These are phyloP conservation scores for Gastrodia elata DNA, from an alignment of 106 monocot genomes.

Conservation along the genomic window DNA sequence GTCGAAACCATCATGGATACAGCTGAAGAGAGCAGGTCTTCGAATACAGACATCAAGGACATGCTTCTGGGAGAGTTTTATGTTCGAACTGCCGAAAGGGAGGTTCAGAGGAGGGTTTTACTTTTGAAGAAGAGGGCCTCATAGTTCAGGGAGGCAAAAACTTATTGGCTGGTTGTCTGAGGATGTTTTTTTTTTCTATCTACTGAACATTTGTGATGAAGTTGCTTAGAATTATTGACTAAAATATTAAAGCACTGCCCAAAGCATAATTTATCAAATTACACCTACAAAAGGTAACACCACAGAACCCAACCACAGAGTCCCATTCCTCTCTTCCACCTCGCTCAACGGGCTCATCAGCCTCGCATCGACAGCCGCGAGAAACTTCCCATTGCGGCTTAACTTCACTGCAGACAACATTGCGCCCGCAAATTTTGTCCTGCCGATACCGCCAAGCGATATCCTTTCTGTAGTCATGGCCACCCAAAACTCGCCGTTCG, in stretches of 20 bases:
- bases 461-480: constrained; percentile 14
- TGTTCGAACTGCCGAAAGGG: constrained; percentile 78
- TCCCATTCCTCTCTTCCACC: constrained; percentile 21
- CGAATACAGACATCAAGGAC: constrained; percentile 50
- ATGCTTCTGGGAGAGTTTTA: constrained; percentile 84
- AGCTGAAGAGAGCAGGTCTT: constrained; percentile 37
- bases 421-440: background rate
- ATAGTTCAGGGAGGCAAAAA: no score
- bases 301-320: constrained; percentile 29
- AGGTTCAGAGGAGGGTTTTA: constrained; percentile 53
- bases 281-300: constrained; percentile 15
- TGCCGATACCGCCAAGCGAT: background rate
- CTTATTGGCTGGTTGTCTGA: no score
- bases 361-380: constrained; percentile 20
- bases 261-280: background rate
- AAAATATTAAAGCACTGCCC: no score
- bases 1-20: constrained; percentile 53
- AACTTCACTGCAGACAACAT: constrained; percentile 15
- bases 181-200: no score
- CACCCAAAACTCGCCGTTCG: constrained; percentile 22
- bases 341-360: constrained; percentile 18
- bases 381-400: constrained; percentile 9
- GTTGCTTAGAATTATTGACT: no score
- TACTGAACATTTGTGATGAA: no score
- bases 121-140: constrained; percentile 26